A percentile compares a stretch with the other conserved stretches of the same genome.
These are phyloP conservation scores for Syzygium aromaticum DNA, from an alignment of 345 rosid genomes.

Conservation along the genomic window DNA sequence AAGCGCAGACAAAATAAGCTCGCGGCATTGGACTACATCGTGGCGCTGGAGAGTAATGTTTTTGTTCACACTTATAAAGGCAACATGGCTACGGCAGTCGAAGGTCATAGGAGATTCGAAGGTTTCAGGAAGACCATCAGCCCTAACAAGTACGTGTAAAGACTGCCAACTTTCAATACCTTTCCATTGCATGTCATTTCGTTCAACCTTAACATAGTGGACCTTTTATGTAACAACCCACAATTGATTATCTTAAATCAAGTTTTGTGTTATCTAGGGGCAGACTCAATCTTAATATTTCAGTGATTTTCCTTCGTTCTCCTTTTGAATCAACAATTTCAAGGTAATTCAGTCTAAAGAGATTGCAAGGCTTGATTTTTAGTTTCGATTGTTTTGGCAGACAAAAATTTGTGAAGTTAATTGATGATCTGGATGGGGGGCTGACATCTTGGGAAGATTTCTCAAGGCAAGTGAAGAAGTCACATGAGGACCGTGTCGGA, in stretches of 20 bases:
- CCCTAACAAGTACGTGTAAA: slow-evolving; percentile 46
- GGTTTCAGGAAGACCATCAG: slow-evolving; percentile 63
- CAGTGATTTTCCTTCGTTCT: not conserved
- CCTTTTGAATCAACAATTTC: not conserved
- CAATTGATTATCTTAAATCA: not conserved
- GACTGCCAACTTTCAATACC: no score
- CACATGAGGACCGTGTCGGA: slow-evolving; percentile 47
- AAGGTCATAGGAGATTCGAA: slow-evolving; percentile 59
- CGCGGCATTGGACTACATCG: slow-evolving; percentile 60
- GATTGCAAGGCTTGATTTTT: not conserved
- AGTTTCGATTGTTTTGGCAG: slow-evolving; percentile 20
- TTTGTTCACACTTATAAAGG: slow-evolving; percentile 66
- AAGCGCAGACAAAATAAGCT: slow-evolving; percentile 38
- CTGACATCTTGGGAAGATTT: slow-evolving; percentile 41
- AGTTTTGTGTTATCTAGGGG: not conserved
- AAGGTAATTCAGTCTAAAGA: not conserved
- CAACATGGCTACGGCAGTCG: slow-evolving; percentile 77
- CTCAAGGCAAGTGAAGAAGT: slow-evolving; percentile 22
- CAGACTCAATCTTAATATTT: not conserved
- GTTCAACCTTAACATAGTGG: not conserved
- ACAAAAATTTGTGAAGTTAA: slow-evolving; percentile 36
- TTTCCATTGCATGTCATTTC: not conserved
- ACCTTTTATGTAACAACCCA: not conserved
- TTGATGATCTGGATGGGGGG: slow-evolving; percentile 45
- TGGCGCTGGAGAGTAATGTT: slow-evolving; percentile 56